Evolutionary conservation across 441 rosid genomes (phyloP).

Genomic region (Capsella rubella): DNA sequence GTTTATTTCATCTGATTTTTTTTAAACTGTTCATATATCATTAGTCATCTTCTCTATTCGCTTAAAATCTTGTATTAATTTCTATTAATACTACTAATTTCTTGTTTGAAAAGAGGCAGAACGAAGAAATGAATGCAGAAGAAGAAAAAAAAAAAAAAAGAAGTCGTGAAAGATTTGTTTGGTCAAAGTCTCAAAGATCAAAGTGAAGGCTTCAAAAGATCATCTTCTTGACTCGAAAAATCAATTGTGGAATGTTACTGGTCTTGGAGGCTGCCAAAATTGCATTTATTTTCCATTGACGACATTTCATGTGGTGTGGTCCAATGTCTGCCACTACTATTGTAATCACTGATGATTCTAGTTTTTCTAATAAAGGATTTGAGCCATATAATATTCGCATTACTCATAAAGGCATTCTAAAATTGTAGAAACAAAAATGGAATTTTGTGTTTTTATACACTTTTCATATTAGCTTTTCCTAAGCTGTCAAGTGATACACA

Average conservation of each 20-base stretch:
- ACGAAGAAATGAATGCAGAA: conserved; percentile 11
- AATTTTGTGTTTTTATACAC: conserved; percentile 1
- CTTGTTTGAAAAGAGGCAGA: neutral
- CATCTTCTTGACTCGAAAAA: conserved; percentile 40
- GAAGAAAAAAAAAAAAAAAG: neutral
- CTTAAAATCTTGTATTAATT: too few species aligned
- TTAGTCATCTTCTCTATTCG: too few species aligned
- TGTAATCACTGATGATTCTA: conserved; percentile 26
- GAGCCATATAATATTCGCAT: conserved; percentile 16
- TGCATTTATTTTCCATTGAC: conserved; percentile 27
- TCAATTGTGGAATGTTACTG: conserved; percentile 39
- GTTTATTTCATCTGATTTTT: too few species aligned
- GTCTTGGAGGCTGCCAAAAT: conserved; percentile 46
- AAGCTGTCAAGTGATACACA: conserved; percentile 35
- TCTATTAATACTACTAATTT: neutral
- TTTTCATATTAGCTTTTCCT: conserved; percentile 9
- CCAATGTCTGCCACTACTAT: conserved; percentile 44
- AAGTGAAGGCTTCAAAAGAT: conserved; percentile 35
- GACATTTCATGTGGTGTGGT: conserved; percentile 28
- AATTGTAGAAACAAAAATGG: conserved; percentile 5
- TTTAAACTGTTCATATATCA: too few species aligned
- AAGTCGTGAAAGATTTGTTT: conserved; percentile 4
- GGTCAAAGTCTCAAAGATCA: conserved; percentile 33
- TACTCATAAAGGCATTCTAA: conserved; percentile 1
- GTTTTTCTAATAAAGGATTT: conserved; percentile 16